Percentiles rank a stretch among this genome's conserved stretches.
Conservation (phyloP, 2,329 filamentous ascomycete genomes). For the Dothiorella sarmentorum region DNA sequence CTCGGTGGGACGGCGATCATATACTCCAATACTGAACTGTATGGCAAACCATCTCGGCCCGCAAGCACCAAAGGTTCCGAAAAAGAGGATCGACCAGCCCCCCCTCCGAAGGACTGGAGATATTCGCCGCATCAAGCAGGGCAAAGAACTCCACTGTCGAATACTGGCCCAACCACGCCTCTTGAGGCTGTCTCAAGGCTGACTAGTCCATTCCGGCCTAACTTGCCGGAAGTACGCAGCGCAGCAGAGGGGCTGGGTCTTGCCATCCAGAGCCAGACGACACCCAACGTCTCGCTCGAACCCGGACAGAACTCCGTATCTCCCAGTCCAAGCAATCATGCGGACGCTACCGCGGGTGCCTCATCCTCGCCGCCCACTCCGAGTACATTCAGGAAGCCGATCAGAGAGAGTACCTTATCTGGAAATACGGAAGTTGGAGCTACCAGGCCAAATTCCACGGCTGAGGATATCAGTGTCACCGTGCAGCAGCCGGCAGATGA, state of each 20-base stretch:
- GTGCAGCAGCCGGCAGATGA: background rate
- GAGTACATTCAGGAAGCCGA: slow-evolving; percentile 19
- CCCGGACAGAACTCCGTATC: background rate
- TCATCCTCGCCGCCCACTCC: slow-evolving; percentile 18
- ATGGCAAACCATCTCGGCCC: slow-evolving; percentile 12
- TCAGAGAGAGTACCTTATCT: background rate
- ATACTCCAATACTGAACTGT: slow-evolving; percentile 24
- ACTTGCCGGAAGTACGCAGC: slow-evolving; percentile 38
- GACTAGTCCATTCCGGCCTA: slow-evolving; percentile 24
- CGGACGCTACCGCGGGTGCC: background rate
- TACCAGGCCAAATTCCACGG: background rate
- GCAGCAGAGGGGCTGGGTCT: slow-evolving; percentile 43
- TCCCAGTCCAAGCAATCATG: background rate
- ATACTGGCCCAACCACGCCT: background rate
- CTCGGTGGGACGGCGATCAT: slow-evolving; percentile 37
- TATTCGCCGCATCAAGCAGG: slow-evolving; percentile 24
- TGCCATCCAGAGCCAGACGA: slow-evolving; percentile 35
- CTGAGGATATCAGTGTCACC: background rate
- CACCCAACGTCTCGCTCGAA: background rate
- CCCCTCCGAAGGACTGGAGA: slow-evolving; percentile 44
- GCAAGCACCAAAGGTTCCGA: background rate
- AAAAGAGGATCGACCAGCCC: slow-evolving; percentile 31
- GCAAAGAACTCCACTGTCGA: background rate
- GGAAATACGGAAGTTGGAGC: background rate
- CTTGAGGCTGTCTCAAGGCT: slow-evolving; percentile 3